phyloP scores from a whole-genome alignment of 1,284 basidiomycete species.

The Anthracocystis panici-leucophaei region DNA sequence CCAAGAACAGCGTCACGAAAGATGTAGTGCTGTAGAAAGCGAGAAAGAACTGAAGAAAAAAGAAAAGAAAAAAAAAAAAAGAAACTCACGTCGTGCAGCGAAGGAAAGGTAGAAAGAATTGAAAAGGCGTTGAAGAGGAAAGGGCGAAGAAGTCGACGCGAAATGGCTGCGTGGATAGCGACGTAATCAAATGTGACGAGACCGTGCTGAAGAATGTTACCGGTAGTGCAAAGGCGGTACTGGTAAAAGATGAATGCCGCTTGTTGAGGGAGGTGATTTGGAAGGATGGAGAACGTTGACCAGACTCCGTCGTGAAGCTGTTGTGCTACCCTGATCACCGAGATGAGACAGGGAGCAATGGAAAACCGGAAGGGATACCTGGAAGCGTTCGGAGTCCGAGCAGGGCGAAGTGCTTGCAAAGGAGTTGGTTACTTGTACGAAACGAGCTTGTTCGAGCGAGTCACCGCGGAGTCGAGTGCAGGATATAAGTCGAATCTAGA shows the following conservation, averaged over 20 bases:
- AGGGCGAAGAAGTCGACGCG: background rate
- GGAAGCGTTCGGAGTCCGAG: background rate
- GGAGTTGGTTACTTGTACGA: background rate
- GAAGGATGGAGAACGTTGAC: slow-evolving; percentile 10
- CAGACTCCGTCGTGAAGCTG: slow-evolving; percentile 14
- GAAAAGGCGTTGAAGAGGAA: slow-evolving; percentile 1
- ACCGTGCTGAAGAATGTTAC: slow-evolving; percentile 2
- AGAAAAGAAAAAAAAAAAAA: slow-evolving; percentile 4
- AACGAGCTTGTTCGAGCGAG: background rate
- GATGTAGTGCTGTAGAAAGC: background rate
- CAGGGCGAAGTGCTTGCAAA: background rate
- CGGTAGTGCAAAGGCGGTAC: slow-evolving; percentile 8
- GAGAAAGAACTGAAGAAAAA: background rate
- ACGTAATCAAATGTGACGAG: background rate
- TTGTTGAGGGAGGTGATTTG: slow-evolving; percentile 41
- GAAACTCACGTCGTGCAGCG: slow-evolving; percentile 41
- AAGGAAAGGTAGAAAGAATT: slow-evolving; percentile 2
- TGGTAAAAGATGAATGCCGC: slow-evolving; percentile 38
- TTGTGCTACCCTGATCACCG: slow-evolving; percentile 4
- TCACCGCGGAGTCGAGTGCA: background rate
- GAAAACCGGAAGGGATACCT: background rate
- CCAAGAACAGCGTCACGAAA: background rate
- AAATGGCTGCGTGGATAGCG: background rate
- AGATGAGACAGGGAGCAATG: background rate
- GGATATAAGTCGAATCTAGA: no score